These are phyloP conservation scores for Trichomonas tenax DNA, from an alignment of 208 protist species.

Conservation along the genomic window DNA sequence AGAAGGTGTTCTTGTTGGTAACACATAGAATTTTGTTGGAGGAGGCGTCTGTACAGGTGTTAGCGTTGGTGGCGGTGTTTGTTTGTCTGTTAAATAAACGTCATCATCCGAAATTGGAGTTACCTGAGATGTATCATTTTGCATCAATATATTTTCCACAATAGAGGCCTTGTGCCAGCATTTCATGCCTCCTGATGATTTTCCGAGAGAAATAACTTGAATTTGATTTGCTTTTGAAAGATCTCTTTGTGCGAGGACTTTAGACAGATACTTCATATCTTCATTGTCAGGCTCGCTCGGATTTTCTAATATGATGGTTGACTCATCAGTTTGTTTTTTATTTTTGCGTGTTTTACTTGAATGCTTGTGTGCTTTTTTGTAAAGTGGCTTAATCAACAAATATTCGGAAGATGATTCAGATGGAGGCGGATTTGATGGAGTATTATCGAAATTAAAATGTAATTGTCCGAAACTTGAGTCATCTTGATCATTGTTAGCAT, in stretches of 20 bases:
- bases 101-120: not conserved
- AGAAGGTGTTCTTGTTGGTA: not conserved
- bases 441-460: too few relatives aligned
- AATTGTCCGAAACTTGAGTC: too few relatives aligned
- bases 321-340: not conserved
- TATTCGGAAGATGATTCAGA: not conserved
- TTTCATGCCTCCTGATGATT: not conserved
- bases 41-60: not conserved
- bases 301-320: not conserved
- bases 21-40: not conserved
- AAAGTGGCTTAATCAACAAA: not conserved
- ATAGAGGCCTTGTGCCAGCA: not conserved
- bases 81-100: not conserved
- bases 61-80: not conserved
- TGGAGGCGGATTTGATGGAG: not conserved
- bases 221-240: not conserved
- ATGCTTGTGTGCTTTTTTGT: not conserved
- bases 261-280: not conserved
- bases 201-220: not conserved
- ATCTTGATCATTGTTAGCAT: too few relatives aligned
- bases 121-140: not conserved
- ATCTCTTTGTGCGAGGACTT: not conserved
- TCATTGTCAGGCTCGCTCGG: not conserved
- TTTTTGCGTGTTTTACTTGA: not conserved
- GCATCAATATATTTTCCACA: not conserved